Conservation (phyloP, 345 rosid species). For the Lepidium africanum region DNA sequence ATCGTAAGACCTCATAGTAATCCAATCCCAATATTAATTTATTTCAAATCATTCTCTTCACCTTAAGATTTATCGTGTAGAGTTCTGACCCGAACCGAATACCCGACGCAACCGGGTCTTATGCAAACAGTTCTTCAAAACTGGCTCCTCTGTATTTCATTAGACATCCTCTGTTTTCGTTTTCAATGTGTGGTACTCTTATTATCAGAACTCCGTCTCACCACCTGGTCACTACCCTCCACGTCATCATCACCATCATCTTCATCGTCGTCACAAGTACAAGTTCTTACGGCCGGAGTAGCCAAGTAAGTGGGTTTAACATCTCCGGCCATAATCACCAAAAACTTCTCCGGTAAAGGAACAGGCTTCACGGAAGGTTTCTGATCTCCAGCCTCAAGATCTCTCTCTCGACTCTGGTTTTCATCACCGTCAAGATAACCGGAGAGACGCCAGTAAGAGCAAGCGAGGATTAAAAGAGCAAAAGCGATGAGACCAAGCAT, state of each 20-base stretch:
- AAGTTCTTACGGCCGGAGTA: conserved; percentile 47
- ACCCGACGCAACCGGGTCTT: conserved; percentile 19
- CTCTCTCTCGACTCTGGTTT: conserved; percentile 33
- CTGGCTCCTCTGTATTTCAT: conserved; percentile 18
- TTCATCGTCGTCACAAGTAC: conserved; percentile 33
- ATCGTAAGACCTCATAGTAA: not conserved
- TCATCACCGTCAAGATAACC: conserved; percentile 50
- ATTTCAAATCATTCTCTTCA: not conserved
- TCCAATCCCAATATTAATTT: conserved; percentile 1
- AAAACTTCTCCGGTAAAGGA: conserved; percentile 54
- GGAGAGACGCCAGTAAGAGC: conserved; percentile 88
- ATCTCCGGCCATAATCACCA: conserved; percentile 89
- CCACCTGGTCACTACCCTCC: conserved; percentile 16
- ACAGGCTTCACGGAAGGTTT: conserved; percentile 21
- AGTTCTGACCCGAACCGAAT: conserved; percentile 17
- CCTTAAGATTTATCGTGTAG: not conserved
- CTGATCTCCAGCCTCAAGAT: conserved; percentile 56
- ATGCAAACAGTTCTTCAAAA: conserved; percentile 1
- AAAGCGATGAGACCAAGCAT: conserved; percentile 90
- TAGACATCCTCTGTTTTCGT: not conserved
- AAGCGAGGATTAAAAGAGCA: conserved; percentile 82
- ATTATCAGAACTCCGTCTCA: conserved; percentile 3
- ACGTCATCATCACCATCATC: conserved; percentile 12
- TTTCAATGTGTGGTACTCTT: conserved; percentile 4
- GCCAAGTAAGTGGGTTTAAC: conserved; percentile 69